Percentiles rank a stretch among this genome's conserved stretches.
Conservation (phyloP, 495 filamentous ascomycete genomes). For the Eremomyces bilateralis region DNA sequence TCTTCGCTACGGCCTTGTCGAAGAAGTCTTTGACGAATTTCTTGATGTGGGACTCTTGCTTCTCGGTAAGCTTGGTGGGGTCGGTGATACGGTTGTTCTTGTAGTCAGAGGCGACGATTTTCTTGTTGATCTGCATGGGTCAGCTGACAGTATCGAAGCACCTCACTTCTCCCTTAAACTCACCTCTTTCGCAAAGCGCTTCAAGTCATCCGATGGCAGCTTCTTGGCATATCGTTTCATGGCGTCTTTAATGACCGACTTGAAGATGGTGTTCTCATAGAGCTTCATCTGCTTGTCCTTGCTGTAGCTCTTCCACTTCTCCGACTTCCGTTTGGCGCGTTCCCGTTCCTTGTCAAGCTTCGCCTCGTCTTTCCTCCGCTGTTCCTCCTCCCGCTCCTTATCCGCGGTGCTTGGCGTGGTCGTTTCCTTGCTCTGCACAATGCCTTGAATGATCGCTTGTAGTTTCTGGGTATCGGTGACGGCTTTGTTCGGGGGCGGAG, state of each 20-base stretch:
- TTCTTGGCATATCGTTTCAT: constrained; percentile 69
- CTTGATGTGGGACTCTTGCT: constrained; percentile 63
- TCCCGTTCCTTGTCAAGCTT: constrained; percentile 38
- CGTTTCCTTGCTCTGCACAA: constrained; percentile 45
- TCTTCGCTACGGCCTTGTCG: constrained; percentile 62
- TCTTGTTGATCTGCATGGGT: constrained; percentile 40
- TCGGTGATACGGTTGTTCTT: constrained; percentile 67
- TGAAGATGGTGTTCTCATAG: constrained; percentile 83
- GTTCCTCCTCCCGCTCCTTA: neutral
- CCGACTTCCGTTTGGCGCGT: no score
- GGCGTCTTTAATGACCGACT: constrained; percentile 47
- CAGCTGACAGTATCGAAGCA: no score
- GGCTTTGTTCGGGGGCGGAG: constrained; percentile 35
- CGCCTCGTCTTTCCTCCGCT: constrained; percentile 23
- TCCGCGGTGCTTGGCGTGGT: constrained; percentile 26
- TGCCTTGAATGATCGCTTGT: constrained; percentile 68
- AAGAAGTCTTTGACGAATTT: constrained; percentile 65
- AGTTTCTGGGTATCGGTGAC: constrained; percentile 45
- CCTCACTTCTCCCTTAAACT: no score
- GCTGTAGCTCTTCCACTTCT: constrained; percentile 61
- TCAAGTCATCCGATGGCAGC: constrained; percentile 69
- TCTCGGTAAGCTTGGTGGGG: constrained; percentile 55
- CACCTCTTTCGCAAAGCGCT: constrained; percentile 70
- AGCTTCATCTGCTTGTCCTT: constrained; percentile 81
- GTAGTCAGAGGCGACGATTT: constrained; percentile 72